These are phyloP conservation scores for Cerioporus squamosus DNA, from an alignment of 1,284 basidiomycete genomes.

Conservation along the genomic window DNA sequence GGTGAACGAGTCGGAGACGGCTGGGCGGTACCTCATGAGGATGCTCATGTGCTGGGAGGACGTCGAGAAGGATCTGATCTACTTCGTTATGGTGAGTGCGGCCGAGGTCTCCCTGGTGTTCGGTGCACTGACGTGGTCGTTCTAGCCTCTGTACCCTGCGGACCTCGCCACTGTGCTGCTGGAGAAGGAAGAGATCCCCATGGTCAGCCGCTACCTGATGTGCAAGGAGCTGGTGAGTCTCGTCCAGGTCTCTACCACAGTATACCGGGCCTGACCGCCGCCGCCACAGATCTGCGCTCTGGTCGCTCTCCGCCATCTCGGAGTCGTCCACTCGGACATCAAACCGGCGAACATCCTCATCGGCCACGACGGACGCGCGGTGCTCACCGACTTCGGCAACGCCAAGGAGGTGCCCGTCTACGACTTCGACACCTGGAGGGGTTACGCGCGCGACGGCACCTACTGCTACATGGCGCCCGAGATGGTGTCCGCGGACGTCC, in stretches of 20 bases:
- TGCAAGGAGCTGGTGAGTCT: slow-evolving; percentile 5
- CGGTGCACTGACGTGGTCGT: not conserved
- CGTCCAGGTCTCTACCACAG: not conserved
- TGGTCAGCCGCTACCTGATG: not conserved
- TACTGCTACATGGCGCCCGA: slow-evolving; percentile 14
- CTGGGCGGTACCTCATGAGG: slow-evolving; percentile 1
- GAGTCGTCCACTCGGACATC: slow-evolving; percentile 30
- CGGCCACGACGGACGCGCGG: slow-evolving; percentile 20
- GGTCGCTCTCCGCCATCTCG: slow-evolving; percentile 14
- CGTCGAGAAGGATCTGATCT: not conserved
- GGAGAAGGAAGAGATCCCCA: not conserved
- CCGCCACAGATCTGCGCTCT: slow-evolving; percentile 23
- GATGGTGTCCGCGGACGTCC: slow-evolving; percentile 1
- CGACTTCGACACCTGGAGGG: slow-evolving; percentile 32
- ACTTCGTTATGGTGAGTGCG: slow-evolving; percentile 9
- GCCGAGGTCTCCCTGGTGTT: not conserved
- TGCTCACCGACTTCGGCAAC: slow-evolving; percentile 28
- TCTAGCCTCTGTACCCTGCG: not conserved
- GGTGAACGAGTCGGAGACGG: not conserved
- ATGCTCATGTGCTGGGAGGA: slow-evolving; percentile 11
- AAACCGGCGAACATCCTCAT: slow-evolving; percentile 33
- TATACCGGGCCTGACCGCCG: not conserved
- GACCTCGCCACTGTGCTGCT: slow-evolving; percentile 1
- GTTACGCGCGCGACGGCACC: not conserved
- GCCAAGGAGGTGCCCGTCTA: slow-evolving; percentile 37